Conservation (phyloP, 2,329 filamentous ascomycete species). For the Diaporthe sp. region DNA sequence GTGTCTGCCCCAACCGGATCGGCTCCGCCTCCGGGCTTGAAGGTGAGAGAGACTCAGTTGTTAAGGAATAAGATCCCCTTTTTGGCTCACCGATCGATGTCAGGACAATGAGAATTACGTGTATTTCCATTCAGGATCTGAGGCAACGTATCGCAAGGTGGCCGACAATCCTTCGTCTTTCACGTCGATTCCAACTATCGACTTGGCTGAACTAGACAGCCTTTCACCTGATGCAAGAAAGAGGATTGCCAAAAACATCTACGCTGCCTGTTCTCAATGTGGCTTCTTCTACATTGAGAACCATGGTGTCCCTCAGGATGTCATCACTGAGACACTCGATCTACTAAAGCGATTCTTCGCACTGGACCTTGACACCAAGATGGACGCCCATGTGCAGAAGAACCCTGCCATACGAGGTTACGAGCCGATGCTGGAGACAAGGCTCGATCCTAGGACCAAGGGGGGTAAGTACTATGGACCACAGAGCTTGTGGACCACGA, state of each 20-base stretch:
- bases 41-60: background rate
- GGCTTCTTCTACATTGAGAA: slow-evolving; percentile 53
- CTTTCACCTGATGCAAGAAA: slow-evolving; percentile 43
- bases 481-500: background rate
- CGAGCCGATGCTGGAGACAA: slow-evolving; percentile 53
- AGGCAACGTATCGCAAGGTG: slow-evolving; percentile 50
- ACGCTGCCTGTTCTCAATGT: slow-evolving; percentile 47
- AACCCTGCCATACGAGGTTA: slow-evolving; percentile 53
- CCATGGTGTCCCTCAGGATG: slow-evolving; percentile 48
- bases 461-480: slow-evolving; percentile 45
- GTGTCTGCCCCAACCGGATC: background rate
- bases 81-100: background rate
- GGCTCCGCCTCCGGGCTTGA: background rate
- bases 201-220: slow-evolving; percentile 47
- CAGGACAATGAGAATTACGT: slow-evolving; percentile 47
- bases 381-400: slow-evolving; percentile 54
- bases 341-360: slow-evolving; percentile 50
- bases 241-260: slow-evolving; percentile 46
- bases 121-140: slow-evolving; percentile 51
- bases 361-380: slow-evolving; percentile 50
- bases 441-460: slow-evolving; percentile 49
- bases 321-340: slow-evolving; percentile 45
- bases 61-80: background rate
- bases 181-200: slow-evolving; percentile 52
- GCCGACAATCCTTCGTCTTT: slow-evolving; percentile 47